phyloP scores from a whole-genome alignment of 2,329 filamentous ascomycete genomes.

The Hymenoscyphus fraxineus region DNA sequence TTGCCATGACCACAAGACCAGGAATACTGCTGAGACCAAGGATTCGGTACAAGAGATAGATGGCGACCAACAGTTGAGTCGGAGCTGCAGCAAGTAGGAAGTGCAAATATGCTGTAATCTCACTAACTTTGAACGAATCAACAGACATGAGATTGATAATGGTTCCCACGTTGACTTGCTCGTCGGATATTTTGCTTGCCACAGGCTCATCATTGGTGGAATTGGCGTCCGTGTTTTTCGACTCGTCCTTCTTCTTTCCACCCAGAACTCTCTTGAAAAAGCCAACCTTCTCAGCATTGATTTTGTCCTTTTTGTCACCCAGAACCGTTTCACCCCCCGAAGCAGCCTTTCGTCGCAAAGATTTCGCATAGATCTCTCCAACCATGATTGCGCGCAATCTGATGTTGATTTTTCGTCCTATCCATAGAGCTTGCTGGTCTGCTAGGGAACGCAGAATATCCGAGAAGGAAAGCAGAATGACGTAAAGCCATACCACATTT shows the following conservation, averaged over 20 bases:
- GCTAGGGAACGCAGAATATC: constrained; percentile 77
- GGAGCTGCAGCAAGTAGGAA: constrained; percentile 92
- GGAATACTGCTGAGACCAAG: constrained; percentile 92
- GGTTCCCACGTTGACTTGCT: constrained; percentile 89
- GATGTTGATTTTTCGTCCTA: constrained; percentile 91
- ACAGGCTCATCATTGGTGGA: constrained; percentile 11
- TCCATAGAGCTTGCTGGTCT: constrained; percentile 85
- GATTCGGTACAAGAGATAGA: constrained; percentile 80
- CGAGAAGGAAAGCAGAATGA: constrained; percentile 81
- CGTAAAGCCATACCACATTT: constrained; percentile 94
- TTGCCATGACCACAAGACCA: constrained; percentile 83
- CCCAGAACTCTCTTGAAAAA: constrained; percentile 52
- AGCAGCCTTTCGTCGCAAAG: constrained; percentile 83
- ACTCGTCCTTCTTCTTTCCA: constrained; percentile 41
- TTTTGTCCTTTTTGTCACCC: constrained; percentile 49
- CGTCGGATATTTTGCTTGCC: constrained; percentile 44
- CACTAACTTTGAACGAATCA: constrained; percentile 97
- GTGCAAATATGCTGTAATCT: constrained; percentile 91
- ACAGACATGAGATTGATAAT: constrained; percentile 99
- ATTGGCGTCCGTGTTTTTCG: constrained; percentile 34
- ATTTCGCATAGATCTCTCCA: constrained; percentile 95
- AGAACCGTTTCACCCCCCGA: constrained; percentile 71
- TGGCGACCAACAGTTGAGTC: constrained; percentile 77
- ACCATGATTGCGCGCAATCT: constrained; percentile 91
- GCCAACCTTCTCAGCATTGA: constrained; percentile 40